phyloP scores from a whole-genome alignment of 805 yeast species.

The Ogataea populi-albae region DNA sequence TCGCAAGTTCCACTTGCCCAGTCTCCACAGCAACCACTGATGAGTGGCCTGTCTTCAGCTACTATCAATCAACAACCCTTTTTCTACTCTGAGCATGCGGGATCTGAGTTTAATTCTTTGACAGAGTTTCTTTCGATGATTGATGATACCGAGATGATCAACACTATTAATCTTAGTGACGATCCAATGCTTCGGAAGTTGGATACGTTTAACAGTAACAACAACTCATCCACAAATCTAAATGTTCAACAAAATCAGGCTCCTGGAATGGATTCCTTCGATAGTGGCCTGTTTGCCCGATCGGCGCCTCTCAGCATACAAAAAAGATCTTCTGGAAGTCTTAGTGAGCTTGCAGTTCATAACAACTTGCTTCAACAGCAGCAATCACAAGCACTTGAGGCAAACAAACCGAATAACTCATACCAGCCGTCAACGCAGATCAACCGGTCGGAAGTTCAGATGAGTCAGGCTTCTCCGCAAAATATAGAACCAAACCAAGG shows the following conservation, averaged over 20 bases:
- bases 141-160: slow-evolving; percentile 75
- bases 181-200: slow-evolving; percentile 37
- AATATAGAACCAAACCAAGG: too few species aligned
- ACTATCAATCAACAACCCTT: slow-evolving; percentile 63
- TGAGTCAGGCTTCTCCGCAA: too few species aligned
- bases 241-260: slow-evolving; percentile 6
- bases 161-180: slow-evolving; percentile 34
- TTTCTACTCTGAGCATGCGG: slow-evolving; percentile 88
- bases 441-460: too few species aligned
- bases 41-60: slow-evolving; percentile 16
- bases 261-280: slow-evolving; percentile 16
- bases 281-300: slow-evolving; percentile 12
- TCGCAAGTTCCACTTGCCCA: slow-evolving; percentile 1
- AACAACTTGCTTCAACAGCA: slow-evolving; percentile 13
- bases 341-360: slow-evolving; percentile 19
- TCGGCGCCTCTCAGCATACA: slow-evolving; percentile 8
- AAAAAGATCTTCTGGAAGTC: slow-evolving; percentile 12
- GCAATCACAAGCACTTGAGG: slow-evolving; percentile 6
- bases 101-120: slow-evolving; percentile 85
- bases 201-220: slow-evolving; percentile 26
- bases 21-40: not conserved
- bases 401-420: slow-evolving; percentile 5
- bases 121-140: slow-evolving; percentile 88
- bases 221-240: slow-evolving; percentile 21
- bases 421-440: slow-evolving; percentile 10